Evolutionary conservation across 345 rosid species (phyloP).

Genomic region (Citrus hindsii): DNA sequence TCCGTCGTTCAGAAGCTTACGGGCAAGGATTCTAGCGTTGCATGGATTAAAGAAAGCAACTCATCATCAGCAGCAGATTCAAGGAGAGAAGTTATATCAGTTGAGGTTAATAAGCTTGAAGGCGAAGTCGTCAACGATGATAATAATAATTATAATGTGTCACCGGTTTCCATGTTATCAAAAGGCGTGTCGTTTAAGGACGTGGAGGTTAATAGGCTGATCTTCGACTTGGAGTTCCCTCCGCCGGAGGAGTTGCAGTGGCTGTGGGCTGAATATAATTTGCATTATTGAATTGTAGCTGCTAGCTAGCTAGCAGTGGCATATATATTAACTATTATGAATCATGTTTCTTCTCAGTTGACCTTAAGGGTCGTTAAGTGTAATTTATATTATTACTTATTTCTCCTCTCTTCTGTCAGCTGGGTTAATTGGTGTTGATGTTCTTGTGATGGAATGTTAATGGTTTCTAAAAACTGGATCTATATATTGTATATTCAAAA

Average conservation of each 20-base stretch:
- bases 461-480: not conserved
- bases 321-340: too few species aligned
- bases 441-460: not conserved
- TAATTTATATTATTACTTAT: too few species aligned
- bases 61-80: not conserved
- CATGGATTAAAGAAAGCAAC: slow-evolving; percentile 25
- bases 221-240: slow-evolving; percentile 30
- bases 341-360: too few species aligned
- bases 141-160: not conserved
- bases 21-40: slow-evolving; percentile 51
- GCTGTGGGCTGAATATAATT: slow-evolving; percentile 4
- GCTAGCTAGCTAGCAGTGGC: too few species aligned
- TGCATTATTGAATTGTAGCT: too few species aligned
- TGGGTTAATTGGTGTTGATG: too few species aligned
- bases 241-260: slow-evolving; percentile 26
- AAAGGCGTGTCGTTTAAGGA: slow-evolving; percentile 30
- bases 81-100: not conserved
- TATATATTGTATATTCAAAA: not conserved
- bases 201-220: slow-evolving; percentile 20
- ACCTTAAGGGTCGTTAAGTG: too few species aligned
- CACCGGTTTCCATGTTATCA: slow-evolving; percentile 10
- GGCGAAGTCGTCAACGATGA: not conserved
- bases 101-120: not conserved
- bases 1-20: slow-evolving; percentile 67
- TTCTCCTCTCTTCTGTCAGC: too few species aligned